These are phyloP conservation scores for Phytophthora foliorum DNA, from an alignment of 352 stramenopile species.

Conservation along the genomic window DNA sequence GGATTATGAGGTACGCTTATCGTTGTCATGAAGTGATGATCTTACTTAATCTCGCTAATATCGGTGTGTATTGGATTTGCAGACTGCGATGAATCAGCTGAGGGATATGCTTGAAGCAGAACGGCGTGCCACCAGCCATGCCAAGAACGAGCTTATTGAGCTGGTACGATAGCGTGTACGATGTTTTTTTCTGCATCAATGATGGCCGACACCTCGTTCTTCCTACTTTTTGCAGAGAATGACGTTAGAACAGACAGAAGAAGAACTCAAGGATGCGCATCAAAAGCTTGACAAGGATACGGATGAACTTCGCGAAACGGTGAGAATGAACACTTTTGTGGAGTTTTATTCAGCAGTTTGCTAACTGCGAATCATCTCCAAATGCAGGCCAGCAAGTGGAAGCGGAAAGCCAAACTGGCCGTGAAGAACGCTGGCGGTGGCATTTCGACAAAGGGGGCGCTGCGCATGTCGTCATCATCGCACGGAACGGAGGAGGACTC, in stretches of 20 bases:
- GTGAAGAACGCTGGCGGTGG: constrained; percentile 38
- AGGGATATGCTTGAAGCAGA: constrained; percentile 49
- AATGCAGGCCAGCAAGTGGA: constrained; percentile 60
- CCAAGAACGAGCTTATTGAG: constrained; percentile 53
- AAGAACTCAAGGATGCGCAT: constrained; percentile 66
- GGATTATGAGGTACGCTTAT: constrained; percentile 55
- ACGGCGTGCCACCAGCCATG: constrained; percentile 39
- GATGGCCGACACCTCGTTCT: neutral
- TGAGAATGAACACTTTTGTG: constrained; percentile 17
- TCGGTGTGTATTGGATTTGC: neutral
- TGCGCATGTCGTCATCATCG: constrained; percentile 66
- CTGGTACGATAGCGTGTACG: constrained; percentile 33
- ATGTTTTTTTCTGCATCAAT: neutral
- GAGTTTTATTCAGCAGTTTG: neutral
- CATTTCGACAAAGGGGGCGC: constrained; percentile 16
- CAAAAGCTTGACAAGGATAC: constrained; percentile 75
- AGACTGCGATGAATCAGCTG: constrained; percentile 53
- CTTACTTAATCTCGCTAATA: neutral
- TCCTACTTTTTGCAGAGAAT: constrained; percentile 39
- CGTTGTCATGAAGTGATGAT: neutral
- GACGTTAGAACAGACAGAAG: constrained; percentile 50
- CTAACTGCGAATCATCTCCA: constrained; percentile 1
- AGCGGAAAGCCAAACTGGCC: constrained; percentile 73
- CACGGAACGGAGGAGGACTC: constrained; percentile 69
- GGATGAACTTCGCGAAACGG: constrained; percentile 64